Conservation (phyloP, 2,329 filamentous ascomycete genomes). For the Annulohypoxylon truncatum region DNA sequence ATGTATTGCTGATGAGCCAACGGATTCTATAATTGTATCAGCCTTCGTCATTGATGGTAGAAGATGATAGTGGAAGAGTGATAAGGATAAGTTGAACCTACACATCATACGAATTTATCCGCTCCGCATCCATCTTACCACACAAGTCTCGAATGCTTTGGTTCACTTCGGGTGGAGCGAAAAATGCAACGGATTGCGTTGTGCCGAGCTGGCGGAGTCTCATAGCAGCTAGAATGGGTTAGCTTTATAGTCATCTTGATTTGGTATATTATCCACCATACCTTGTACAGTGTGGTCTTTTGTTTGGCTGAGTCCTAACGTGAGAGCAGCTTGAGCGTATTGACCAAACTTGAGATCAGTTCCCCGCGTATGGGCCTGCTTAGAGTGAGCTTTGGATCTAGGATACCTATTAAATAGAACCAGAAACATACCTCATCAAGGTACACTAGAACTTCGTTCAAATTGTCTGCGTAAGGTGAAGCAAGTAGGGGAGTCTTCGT, state of each 20-base stretch:
- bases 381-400: neutral
- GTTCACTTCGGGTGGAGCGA: constrained; percentile 65
- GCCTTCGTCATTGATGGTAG: neutral
- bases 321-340: constrained; percentile 62
- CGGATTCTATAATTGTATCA: constrained; percentile 50
- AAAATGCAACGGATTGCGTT: constrained; percentile 66
- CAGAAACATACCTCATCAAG: constrained; percentile 60
- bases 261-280: constrained; percentile 41
- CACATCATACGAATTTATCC: constrained; percentile 61
- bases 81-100: too few species aligned
- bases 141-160: constrained; percentile 67
- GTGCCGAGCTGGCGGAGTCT: constrained; percentile 67
- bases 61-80: too few species aligned
- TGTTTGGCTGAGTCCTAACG: constrained; percentile 65
- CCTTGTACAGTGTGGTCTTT: constrained; percentile 73
- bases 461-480: constrained; percentile 65
- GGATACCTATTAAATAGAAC: neutral
- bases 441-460: constrained; percentile 66
- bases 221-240: constrained; percentile 68
- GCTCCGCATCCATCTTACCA: constrained; percentile 43
- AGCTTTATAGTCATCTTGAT: neutral
- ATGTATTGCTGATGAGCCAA: constrained; percentile 75
- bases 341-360: constrained; percentile 68
- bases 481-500: constrained; percentile 59
- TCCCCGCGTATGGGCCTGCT: constrained; percentile 66